Evolutionary conservation across 2,329 filamentous ascomycete species (phyloP), one percentile per base, ranked within the genome.

Genomic region (Monilinia vaccinii-corymbosi): DNA sequence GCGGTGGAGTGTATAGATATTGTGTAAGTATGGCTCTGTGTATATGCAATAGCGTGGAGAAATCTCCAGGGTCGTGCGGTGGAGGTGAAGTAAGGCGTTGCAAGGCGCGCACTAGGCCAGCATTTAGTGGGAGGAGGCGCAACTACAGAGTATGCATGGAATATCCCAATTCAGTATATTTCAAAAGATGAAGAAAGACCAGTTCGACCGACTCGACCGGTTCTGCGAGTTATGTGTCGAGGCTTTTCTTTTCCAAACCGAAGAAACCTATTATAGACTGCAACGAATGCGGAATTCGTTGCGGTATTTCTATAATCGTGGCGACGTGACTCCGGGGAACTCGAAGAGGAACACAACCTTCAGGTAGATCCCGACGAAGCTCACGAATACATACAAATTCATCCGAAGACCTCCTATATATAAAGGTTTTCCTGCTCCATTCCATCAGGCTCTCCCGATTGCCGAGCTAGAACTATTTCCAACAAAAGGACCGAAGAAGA

Each of bases 51-150:
- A 36, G 40, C 48, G 56, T 59, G 56, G 56, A 55, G 25, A 44
- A 23, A 23, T 9, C 18, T 13, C 38, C 13, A 44, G 56, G 48
- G 11, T 47, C 36, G 31, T 46, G 36, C 21, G 21, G 36, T 42
- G 28, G 38, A 52, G 36, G 50, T 50, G 46, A 21, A 40, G n/a
- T 44, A 48, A 53, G 40, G 48, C 48, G 56, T 59, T 16, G 56
- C 46, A 53, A 59, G 48, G 48, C 28, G 56, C 31, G 56, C 44
- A 28, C 56, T 45, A 59, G 56, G 53, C 49, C 21, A 45, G 47
- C 48, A 59, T 59, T 25, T 44, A 44, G 3, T 46, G 31, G 8
- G 6, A 34, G 21, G 40, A 36, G n/a, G 21, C 21, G 23, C 45
- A 36, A n/a, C n/a, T n/a, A n/a, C n/a, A n/a, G n/a, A 13, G n/a